Evolutionary conservation across 257 asterid species (phyloP).

Genomic region (Apocynum venetum): DNA sequence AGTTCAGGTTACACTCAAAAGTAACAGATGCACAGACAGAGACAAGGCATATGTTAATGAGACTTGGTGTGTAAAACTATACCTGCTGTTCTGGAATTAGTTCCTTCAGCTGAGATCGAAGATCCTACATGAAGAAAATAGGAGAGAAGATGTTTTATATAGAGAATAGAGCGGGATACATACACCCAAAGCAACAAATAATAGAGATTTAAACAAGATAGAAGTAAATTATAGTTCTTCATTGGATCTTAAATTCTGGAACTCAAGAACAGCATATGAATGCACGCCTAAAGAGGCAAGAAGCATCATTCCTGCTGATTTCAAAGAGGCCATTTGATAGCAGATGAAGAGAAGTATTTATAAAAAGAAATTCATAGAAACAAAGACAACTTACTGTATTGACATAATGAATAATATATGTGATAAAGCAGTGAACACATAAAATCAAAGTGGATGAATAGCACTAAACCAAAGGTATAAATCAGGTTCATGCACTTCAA

Average conservation of each 20-base stretch:
- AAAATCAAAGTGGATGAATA: neutral
- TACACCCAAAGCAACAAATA: neutral
- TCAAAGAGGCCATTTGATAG: neutral
- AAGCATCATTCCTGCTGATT: neutral
- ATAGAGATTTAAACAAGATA: neutral
- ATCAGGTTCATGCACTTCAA: neutral
- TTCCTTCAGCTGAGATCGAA: conserved; percentile 72
- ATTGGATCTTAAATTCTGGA: neutral
- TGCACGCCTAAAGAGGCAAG: neutral
- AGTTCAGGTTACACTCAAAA: neutral
- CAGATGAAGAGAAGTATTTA: neutral
- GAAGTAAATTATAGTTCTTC: neutral
- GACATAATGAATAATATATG: neutral
- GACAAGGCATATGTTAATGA: neutral
- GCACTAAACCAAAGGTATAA: no score
- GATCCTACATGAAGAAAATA: conserved; percentile 42
- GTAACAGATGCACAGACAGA: neutral
- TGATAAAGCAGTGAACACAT: neutral
- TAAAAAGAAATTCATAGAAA: neutral
- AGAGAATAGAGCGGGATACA: neutral
- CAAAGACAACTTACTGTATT: neutral
- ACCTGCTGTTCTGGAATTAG: conserved; percentile 92
- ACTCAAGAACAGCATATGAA: neutral
- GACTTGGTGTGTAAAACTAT: neutral
- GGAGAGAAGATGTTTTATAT: neutral